Conservation (phyloP, 2,329 filamentous ascomycete genomes). For the Fusarium sp. region DNA sequence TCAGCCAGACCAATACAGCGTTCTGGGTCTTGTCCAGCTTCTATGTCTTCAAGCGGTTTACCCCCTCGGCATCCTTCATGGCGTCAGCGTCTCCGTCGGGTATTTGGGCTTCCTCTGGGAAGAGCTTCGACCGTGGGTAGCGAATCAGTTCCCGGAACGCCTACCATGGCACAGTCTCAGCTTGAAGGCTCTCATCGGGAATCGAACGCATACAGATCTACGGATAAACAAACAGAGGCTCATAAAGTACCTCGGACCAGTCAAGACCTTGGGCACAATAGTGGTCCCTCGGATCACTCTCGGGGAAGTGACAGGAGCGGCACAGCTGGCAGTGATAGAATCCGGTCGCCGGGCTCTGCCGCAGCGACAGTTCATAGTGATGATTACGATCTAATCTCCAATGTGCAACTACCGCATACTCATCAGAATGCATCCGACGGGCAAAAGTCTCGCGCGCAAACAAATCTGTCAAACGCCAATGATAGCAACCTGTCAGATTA, state of each 20-base stretch:
- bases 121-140: constrained; percentile 49
- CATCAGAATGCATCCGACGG: background rate
- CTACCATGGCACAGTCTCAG: background rate
- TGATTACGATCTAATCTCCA: constrained; percentile 42
- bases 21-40: background rate
- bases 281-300: background rate
- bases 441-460: background rate
- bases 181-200: background rate
- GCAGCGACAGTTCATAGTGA: constrained; percentile 51
- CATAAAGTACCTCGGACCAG: background rate
- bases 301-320: background rate
- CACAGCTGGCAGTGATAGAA: background rate
- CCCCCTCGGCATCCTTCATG: constrained; percentile 37
- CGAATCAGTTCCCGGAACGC: constrained; percentile 31
- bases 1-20: background rate
- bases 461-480: background rate
- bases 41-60: background rate
- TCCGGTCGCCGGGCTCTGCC: constrained; percentile 41
- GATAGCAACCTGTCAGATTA: constrained; percentile 14
- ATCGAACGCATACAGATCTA: background rate
- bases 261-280: background rate
- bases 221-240: background rate
- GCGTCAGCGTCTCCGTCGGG: constrained; percentile 41
- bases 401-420: background rate
- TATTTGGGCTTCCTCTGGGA: constrained; percentile 45